Evolutionary conservation across 306 rosid species (phyloP), one percentile per base, ranked within the genome.

Genomic region (Carpinus viminea): DNA sequence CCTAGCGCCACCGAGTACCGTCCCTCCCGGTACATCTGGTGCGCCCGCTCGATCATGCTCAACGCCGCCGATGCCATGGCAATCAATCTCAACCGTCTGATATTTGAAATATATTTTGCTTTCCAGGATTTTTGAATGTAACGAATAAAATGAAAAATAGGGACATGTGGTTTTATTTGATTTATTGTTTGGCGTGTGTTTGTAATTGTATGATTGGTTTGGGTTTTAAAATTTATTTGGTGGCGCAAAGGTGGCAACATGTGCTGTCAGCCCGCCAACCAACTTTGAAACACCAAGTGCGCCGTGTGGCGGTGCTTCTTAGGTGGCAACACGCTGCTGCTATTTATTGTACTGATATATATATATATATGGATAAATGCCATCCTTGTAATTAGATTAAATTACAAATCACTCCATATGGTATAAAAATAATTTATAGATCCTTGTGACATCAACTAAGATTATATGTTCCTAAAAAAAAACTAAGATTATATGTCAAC

Each of bases 11-110:
- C 95, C 54, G 70, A 75, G 85, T 92, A 91, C n/a, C 80, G 82
- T 8, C 96, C 97, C 52, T 92, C 97, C 21, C 97, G 86, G 84
- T 92, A 92, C 97, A 91, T 83, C 88, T 76, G 93, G 76, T 92
- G 97, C 72, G 93, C 98, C 59, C 89, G 82, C 68, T 94, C 98
- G 76, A 94, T 94, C 87, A 89, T 92, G 83, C 81, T 91, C 85
- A 71, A 11, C 70, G 91, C 86, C 16, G 92, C 72, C 50, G 98
- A 76, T 13, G 88, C 88, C 94, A 86, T 88, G 46, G 8, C 59
- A 59, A 71, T 54, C 68, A 54, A 76, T 31, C 74, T 61, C 57
- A 36, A 75, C 24, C 16, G 62, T 78, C 20, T 26, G 65, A 68
- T 28, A 13, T 17, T 3, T 12, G n/a, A 73, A 15, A 17, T 48